Evolutionary conservation across 2,329 filamentous ascomycete genomes (phyloP), one percentile per base, ranked within the genome.

Genomic region (Talaromyces sp.): DNA sequence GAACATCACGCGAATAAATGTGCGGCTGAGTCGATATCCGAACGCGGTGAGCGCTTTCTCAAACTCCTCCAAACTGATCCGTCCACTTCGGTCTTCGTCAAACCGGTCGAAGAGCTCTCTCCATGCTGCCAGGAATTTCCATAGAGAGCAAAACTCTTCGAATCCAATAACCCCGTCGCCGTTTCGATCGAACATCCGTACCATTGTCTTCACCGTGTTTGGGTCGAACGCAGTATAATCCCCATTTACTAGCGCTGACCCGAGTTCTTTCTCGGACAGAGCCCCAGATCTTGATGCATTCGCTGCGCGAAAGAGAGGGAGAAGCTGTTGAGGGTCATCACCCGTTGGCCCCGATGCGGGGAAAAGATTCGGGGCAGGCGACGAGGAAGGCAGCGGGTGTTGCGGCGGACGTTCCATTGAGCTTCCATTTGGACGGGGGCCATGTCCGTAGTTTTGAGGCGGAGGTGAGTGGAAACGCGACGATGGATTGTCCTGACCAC

Each of bases 121-220:
- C 95, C 95, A 99, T 18, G 92, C 92, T 40, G 92, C 91, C 44
- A 99, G 84, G 78, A 98, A 99, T 18, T 90, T 91, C 95, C 95
- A 99, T 27, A 99, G 83, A 18, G 92, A 94, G 73, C 93, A 96
- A 76, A 99, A 99, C 77, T 98, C 95, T 66, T 95, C 89, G 75
- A 96, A 98, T 64, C 90, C 92, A 74, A 99, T 96, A 14, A 89
- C 90, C 57, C 93, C 92, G 65, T 86, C 90, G 68, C 91, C 89
- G 78, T 97, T 91, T 62, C 89, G 91, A 79, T 98, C 94, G 78
- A 99, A 99, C 95, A 99, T 98, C 73, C 93, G 90, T 68, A 99
- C 97, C 93, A 99, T 97, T 91, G 98, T 96, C 72, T 89, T 89
- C 66, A 98, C 93, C 1, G 95, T 99, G 69, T 96, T 90, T 4